Conservation (phyloP, 495 filamentous ascomycete species). For the Neurospora terricola region DNA sequence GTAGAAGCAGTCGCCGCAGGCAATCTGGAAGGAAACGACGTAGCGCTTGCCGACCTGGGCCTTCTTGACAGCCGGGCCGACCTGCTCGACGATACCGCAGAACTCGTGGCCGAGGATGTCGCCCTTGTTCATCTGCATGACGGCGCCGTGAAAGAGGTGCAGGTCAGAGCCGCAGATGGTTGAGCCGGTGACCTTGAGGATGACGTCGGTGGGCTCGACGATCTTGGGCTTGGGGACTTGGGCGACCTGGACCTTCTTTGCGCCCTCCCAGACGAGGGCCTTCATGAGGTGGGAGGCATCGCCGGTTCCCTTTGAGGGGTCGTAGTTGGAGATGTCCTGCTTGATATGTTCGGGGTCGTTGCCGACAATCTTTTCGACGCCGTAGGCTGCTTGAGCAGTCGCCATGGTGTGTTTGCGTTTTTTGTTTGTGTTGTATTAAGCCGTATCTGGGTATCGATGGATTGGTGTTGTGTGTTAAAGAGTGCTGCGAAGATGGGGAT, state of each 20-base stretch:
- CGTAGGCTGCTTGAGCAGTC: conserved; percentile 52
- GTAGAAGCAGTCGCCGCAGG: conserved; percentile 65
- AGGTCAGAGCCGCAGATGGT: conserved; percentile 85
- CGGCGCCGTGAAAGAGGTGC: conserved; percentile 64
- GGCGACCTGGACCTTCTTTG: conserved; percentile 53
- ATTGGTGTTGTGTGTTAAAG: neutral
- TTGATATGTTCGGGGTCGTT: conserved; percentile 49
- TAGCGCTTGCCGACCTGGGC: conserved; percentile 58
- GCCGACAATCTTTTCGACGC: conserved; percentile 55
- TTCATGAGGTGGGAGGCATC: conserved; percentile 55
- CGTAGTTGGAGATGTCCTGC: conserved; percentile 48
- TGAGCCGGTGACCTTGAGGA: conserved; percentile 73
- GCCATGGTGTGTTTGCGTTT: conserved; percentile 30
- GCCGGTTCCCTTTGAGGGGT: conserved; percentile 23
- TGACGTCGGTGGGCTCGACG: conserved; percentile 65
- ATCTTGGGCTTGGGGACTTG: conserved; percentile 60
- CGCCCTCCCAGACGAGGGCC: conserved; percentile 62
- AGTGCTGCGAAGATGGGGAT: neutral
- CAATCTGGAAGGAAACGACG: conserved; percentile 81
- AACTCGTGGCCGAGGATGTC: conserved; percentile 91
- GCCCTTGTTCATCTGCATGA: conserved; percentile 67
- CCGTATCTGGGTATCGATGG: neutral
- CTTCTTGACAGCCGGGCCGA: conserved; percentile 53
- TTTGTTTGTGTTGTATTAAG: neutral
- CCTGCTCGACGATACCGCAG: conserved; percentile 67